Evolutionary conservation across 495 filamentous ascomycete genomes (phyloP).

Genomic region (Hypoxylon rickii): DNA sequence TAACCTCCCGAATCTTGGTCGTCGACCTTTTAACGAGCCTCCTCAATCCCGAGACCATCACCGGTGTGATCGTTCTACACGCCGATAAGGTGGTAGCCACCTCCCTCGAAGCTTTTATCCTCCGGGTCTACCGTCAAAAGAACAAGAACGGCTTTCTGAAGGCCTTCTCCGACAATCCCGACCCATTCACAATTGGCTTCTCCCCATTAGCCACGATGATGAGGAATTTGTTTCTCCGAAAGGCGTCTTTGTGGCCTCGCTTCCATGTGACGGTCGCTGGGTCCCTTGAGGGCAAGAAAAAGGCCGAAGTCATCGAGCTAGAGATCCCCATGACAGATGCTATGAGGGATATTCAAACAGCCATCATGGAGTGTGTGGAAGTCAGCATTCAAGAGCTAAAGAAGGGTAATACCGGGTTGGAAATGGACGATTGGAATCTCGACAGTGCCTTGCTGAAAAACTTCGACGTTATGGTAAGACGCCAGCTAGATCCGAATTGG

Average conservation of each 20-base stretch:
- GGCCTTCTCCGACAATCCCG: slow-evolving; percentile 92
- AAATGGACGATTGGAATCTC: slow-evolving; percentile 97
- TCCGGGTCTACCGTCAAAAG: slow-evolving; percentile 89
- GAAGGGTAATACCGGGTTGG: slow-evolving; percentile 83
- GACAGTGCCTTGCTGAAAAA: slow-evolving; percentile 92
- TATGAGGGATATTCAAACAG: slow-evolving; percentile 92
- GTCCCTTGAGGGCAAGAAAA: slow-evolving; percentile 87
- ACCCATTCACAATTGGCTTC: slow-evolving; percentile 89
- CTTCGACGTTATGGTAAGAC: slow-evolving; percentile 85
- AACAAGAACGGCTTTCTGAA: slow-evolving; percentile 95
- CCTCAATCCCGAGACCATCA: slow-evolving; percentile 81
- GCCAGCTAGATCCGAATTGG: slow-evolving; percentile 96
- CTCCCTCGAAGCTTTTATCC: slow-evolving; percentile 90
- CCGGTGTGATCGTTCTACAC: slow-evolving; percentile 86
- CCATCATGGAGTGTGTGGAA: slow-evolving; percentile 95
- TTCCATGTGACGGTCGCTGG: slow-evolving; percentile 90
- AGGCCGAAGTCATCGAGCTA: slow-evolving; percentile 95
- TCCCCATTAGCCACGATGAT: slow-evolving; percentile 89
- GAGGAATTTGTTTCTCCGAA: slow-evolving; percentile 88
- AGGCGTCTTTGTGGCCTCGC: slow-evolving; percentile 89
- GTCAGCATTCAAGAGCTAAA: slow-evolving; percentile 89
- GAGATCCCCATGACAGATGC: slow-evolving; percentile 95
- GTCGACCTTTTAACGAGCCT: slow-evolving; percentile 88
- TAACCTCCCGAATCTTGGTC: slow-evolving; percentile 93
- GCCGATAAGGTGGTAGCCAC: slow-evolving; percentile 88